These are phyloP conservation scores for Multifurca ochricompacta DNA, from an alignment of 768 basidiomycete genomes.

Conservation along the genomic window DNA sequence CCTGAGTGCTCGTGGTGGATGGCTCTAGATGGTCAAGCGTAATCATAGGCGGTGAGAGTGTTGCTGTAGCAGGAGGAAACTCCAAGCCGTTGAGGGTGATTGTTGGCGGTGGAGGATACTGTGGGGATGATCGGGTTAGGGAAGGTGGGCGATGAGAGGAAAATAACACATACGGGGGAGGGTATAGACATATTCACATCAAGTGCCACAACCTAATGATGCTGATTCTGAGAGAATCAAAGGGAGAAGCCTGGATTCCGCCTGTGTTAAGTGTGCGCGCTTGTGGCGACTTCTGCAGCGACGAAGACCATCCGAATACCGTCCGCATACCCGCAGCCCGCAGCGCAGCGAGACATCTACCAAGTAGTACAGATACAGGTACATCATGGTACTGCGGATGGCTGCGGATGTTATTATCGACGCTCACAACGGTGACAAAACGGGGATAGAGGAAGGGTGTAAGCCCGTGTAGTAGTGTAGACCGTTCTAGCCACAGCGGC, in stretches of 20 bases:
- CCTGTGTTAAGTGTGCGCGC: conserved; percentile 1
- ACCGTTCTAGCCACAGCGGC: not conserved
- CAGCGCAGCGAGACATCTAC: no score
- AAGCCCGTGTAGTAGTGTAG: no score
- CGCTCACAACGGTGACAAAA: not conserved
- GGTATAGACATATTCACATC: not conserved
- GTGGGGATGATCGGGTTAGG: not conserved
- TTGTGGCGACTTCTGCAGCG: not conserved
- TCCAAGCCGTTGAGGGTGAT: not conserved
- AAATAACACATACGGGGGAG: not conserved
- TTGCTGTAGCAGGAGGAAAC: not conserved
- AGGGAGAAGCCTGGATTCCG: not conserved
- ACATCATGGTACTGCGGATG: not conserved
- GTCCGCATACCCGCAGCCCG: not conserved
- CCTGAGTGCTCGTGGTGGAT: conserved; percentile 2
- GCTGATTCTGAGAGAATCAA: not conserved
- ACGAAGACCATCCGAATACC: not conserved
- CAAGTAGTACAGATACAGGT: no score
- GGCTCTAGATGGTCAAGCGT: not conserved
- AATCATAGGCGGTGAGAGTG: not conserved
- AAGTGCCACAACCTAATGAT: conserved; percentile 8
- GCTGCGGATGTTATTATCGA: conserved; percentile 1
- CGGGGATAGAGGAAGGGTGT: no score
- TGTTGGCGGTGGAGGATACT: not conserved
- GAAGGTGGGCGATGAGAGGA: not conserved